A percentile compares a stretch with the other conserved stretches of the same genome.
Evolutionary conservation across 176 grass and related monocot genomes (phyloP).

Genomic region (Dactylis glomerata): DNA sequence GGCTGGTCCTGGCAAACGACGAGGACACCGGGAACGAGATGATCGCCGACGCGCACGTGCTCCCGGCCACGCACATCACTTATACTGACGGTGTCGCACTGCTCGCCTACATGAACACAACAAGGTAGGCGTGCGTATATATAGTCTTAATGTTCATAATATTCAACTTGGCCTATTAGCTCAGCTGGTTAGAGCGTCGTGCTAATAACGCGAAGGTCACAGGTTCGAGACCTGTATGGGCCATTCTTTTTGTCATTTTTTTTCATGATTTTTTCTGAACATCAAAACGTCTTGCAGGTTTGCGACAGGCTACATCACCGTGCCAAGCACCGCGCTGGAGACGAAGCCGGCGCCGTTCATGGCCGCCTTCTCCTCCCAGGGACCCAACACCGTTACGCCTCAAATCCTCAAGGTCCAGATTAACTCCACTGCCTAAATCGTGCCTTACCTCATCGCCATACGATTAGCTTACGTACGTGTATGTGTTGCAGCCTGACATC

Average conservation of each 20-base stretch:
- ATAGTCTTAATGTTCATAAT: no score
- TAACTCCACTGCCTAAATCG: neutral
- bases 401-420: constrained; percentile 84
- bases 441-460: neutral
- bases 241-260: neutral
- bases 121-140: accelerated
- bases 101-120: constrained; percentile 36
- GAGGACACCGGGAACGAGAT: constrained; percentile 73
- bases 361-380: constrained; percentile 89
- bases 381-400: constrained; percentile 65
- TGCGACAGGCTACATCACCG: constrained; percentile 50
- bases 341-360: constrained; percentile 84
- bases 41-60: constrained; percentile 84
- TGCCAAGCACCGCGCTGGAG: constrained; percentile 48
- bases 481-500: constrained; percentile 68
- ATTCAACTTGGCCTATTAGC: constrained; percentile 62
- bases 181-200: constrained; percentile 95
- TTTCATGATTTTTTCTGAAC: neutral
- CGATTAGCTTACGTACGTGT: neutral
- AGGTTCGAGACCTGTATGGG: constrained; percentile 92
- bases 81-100: constrained; percentile 50
- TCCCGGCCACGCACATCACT: constrained; percentile 83
- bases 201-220: constrained; percentile 98
- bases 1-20: constrained; percentile 66
- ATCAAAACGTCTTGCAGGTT: constrained; percentile 15